Conservation (phyloP, 2,329 filamentous ascomycete genomes). For the Penicillium sp. region DNA sequence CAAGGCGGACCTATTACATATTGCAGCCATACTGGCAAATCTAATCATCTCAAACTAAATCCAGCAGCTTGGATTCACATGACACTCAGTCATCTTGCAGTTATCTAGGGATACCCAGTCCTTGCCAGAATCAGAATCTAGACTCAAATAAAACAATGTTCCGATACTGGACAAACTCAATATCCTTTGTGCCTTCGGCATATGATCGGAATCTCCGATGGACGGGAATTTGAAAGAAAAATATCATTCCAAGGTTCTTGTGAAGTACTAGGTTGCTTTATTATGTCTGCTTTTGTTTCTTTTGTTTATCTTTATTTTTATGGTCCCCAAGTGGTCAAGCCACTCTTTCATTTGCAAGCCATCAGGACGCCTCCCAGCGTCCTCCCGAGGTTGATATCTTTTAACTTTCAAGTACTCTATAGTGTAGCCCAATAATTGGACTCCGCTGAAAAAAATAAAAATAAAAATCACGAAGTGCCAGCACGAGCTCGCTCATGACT, state of each 20-base stretch:
- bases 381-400: background rate
- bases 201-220: background rate
- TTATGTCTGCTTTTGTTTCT: background rate
- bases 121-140: background rate
- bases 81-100: background rate
- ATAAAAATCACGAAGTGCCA: background rate
- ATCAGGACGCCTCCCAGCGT: background rate
- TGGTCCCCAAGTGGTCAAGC: background rate
- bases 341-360: background rate
- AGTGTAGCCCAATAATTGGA: background rate
- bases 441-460: background rate
- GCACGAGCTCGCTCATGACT: slow-evolving; percentile 5
- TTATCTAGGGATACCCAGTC: background rate
- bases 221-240: background rate
- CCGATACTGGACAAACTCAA: background rate
- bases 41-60: background rate
- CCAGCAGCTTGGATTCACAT: background rate
- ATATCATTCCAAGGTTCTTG: background rate
- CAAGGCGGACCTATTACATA: background rate
- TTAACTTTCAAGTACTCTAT: background rate
- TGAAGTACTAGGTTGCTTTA: background rate
- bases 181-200: background rate
- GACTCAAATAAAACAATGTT: background rate
- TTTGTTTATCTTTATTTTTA: background rate
- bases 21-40: background rate